Percentiles rank a stretch among this genome's conserved stretches.
Conservation (phyloP, 2,329 filamentous ascomycete species). For the Epichloe aotearoae region DNA sequence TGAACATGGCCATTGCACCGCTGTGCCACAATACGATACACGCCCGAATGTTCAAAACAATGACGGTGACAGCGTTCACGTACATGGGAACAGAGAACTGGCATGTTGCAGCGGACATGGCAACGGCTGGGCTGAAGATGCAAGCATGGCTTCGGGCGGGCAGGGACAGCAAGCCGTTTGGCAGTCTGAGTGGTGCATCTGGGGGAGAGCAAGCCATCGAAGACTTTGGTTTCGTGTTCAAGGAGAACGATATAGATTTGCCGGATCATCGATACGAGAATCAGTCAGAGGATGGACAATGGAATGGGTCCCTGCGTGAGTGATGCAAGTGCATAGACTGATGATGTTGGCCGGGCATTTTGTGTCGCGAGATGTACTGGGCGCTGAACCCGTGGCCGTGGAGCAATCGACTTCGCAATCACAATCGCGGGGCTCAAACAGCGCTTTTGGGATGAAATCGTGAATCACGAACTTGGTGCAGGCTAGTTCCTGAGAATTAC, state of each 20-base stretch:
- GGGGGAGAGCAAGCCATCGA: conserved; percentile 13
- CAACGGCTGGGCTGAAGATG: conserved; percentile 23
- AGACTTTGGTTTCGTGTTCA: conserved; percentile 14
- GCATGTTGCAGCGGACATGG: conserved; percentile 27
- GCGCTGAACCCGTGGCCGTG: no score
- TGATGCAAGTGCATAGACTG: neutral
- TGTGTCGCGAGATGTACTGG: no score
- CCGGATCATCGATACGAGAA: conserved; percentile 6
- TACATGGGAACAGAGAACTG: conserved; percentile 36
- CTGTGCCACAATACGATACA: conserved; percentile 25
- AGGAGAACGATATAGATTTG: conserved; percentile 12
- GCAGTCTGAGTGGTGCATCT: conserved; percentile 9
- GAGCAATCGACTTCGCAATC: no score
- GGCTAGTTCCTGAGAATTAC: no score
- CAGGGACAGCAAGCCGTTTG: neutral
- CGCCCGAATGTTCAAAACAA: conserved; percentile 32
- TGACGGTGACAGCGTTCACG: conserved; percentile 29
- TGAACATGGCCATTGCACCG: conserved; percentile 29
- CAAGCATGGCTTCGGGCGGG: conserved; percentile 28
- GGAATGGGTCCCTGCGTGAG: neutral
- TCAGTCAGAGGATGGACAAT: conserved; percentile 1
- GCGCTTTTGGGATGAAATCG: no score
- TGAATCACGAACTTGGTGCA: no score
- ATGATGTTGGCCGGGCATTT: no score
- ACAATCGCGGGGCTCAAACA: no score